phyloP scores from a whole-genome alignment of 2,329 filamentous ascomycete genomes.

The Fusarium compactum region DNA sequence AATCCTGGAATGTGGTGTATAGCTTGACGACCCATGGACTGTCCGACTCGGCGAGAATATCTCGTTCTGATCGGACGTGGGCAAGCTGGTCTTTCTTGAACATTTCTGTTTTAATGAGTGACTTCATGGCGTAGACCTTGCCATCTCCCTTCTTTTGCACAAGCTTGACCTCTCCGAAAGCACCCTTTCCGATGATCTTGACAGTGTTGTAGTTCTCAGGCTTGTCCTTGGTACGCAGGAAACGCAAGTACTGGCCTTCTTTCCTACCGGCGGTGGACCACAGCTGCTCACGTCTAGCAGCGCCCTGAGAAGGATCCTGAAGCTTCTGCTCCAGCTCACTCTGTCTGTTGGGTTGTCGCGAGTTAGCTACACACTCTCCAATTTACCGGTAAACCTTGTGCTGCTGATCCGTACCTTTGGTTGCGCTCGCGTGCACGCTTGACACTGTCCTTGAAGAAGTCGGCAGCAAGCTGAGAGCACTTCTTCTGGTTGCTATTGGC shows the following conservation, averaged over 20 bases:
- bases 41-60: conserved; percentile 98
- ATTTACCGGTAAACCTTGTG: not conserved
- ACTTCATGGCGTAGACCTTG: conserved; percentile 99
- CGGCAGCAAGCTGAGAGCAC: conserved; percentile 77
- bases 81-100: conserved; percentile 99
- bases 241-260: conserved; percentile 92
- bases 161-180: conserved; percentile 97
- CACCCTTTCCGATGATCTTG: conserved; percentile 99
- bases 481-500: conserved; percentile 78
- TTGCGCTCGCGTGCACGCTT: conserved; percentile 96
- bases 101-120: conserved; percentile 98
- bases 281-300: conserved; percentile 84
- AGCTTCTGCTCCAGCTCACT: conserved; percentile 92
- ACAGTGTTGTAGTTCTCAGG: conserved; percentile 95
- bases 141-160: conserved; percentile 96
- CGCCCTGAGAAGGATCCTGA: conserved; percentile 78
- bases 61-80: conserved; percentile 96
- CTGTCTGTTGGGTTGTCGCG: conserved; percentile 69
- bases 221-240: conserved; percentile 91
- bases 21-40: conserved; percentile 99
- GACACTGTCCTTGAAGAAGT: conserved; percentile 99
- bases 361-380: conserved; percentile 19
- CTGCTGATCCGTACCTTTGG: conserved; percentile 74
- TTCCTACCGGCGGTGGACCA: conserved; percentile 87
- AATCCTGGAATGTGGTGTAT: conserved; percentile 97